Base-by-base conservation (phyloP, 2,329 filamentous ascomycete genomes). In the Penicillium sumatraense region DNA sequence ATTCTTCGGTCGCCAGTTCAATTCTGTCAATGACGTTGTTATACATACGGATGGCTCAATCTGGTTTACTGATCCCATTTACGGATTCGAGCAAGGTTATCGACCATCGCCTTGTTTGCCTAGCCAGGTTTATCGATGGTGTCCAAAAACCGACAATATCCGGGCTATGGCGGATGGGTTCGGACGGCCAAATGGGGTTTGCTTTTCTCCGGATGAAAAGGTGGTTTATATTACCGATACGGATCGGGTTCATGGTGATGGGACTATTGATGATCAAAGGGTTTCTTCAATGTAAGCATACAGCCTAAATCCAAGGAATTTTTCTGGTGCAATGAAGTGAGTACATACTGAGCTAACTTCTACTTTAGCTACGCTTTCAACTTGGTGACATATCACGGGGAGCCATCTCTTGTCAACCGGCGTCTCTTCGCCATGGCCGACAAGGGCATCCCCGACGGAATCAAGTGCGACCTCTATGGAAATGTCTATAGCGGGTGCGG, bases 401-500 rank as follows among this genome's bases (percentile, higher is more conserved):
- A 74, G 1, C 72, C 73, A 0, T 80, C 80, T 36, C 70, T 84
- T 2, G 59, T 63, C 0, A 82, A 83, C 61, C 76, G 75, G 44
- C 77, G 81, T 18, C 64, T 83, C 0, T 85, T 86, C 61, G 78
- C 82, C 1, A 80, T 78, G 55, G 75, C 78, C 1, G 73, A 76
- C 27, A 66, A 68, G 0, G 81, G 81, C 0, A 72, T 78, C 2
- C 81, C 83, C 0, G 70, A 74, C 46, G 72, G 72, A 3, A 72
- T 83, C 53, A 80, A 82, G 55, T 77, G 77, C 38, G 83, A 85
- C 61, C 72, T 72, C 0, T 60, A 78, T 2, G 82, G 83, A 1
- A 85, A 85, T 62, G 79, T 86, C 0, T 85, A 82, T 66, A 76
- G 76, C 16, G 81, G 79, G 0, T 81, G 80, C 52, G 80, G 80